phyloP scores from a whole-genome alignment of 129 eudicot species.

The Calendula officinalis region DNA sequence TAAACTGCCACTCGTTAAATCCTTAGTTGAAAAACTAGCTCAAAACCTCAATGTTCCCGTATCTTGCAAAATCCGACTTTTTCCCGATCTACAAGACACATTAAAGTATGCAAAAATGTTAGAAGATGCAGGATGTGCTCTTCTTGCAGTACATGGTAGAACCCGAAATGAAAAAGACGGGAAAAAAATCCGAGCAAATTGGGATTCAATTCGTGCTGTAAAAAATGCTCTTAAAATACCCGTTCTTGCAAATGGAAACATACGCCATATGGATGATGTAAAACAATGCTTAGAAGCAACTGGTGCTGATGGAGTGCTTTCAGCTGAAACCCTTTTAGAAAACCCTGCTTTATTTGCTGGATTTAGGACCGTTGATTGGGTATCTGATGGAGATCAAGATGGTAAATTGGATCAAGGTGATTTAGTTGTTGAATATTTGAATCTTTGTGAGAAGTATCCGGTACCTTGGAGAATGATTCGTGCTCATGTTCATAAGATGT shows the following conservation, averaged over 20 bases:
- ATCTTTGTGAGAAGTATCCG: slow-evolving; percentile 75
- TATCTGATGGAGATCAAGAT: slow-evolving; percentile 27
- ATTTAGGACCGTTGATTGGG: slow-evolving; percentile 67
- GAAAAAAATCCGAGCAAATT: slow-evolving; percentile 67
- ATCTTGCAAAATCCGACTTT: slow-evolving; percentile 85
- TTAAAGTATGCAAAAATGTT: slow-evolving; percentile 79
- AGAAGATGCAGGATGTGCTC: slow-evolving; percentile 85
- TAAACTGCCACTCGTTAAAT: slow-evolving; percentile 79
- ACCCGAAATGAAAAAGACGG: slow-evolving; percentile 90
- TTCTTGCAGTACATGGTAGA: slow-evolving; percentile 86
- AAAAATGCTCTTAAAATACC: slow-evolving; percentile 69
- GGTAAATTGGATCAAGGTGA: slow-evolving; percentile 70
- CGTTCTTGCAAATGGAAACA: slow-evolving; percentile 82
- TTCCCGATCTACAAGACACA: slow-evolving; percentile 70
- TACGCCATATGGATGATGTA: slow-evolving; percentile 80
- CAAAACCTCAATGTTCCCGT: slow-evolving; percentile 68
- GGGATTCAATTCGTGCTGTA: slow-evolving; percentile 76
- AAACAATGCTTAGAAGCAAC: slow-evolving; percentile 59
- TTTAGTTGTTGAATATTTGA: slow-evolving; percentile 64
- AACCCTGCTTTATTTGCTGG: slow-evolving; percentile 90
- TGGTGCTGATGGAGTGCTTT: slow-evolving; percentile 77
- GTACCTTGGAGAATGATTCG: slow-evolving; percentile 96
- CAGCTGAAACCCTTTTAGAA: slow-evolving; percentile 86
- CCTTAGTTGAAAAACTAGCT: slow-evolving; percentile 75
- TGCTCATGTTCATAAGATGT: slow-evolving; percentile 72